These are phyloP conservation scores for Mortierella sp. DNA, from an alignment of 371 early-diverging fungal species.

Conservation along the genomic window DNA sequence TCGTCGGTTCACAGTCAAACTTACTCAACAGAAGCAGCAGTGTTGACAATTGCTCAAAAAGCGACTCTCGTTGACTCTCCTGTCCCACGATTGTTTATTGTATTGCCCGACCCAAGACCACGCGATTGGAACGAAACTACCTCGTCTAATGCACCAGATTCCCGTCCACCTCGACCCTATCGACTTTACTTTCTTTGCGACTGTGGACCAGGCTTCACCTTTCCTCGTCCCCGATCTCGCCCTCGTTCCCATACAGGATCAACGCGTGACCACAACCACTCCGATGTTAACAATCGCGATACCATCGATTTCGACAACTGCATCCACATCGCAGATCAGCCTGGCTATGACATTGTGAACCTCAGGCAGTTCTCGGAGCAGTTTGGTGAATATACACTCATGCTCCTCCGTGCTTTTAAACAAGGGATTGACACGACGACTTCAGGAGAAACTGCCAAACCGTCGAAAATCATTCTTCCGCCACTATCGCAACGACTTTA, in stretches of 20 bases:
- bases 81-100: slow-evolving; percentile 24
- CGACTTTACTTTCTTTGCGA: slow-evolving; percentile 37
- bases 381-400: slow-evolving; percentile 23
- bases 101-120: slow-evolving; percentile 32
- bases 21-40: neutral
- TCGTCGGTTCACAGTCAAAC: neutral
- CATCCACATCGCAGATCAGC: slow-evolving; percentile 36
- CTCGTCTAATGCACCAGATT: neutral
- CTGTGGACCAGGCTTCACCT: slow-evolving; percentile 24
- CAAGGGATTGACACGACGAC: slow-evolving; percentile 10
- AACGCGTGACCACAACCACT: neutral
- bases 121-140: slow-evolving; percentile 1
- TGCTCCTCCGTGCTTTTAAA: slow-evolving; percentile 15
- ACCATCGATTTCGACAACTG: slow-evolving; percentile 21
- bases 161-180: slow-evolving; percentile 2
- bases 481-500: slow-evolving; percentile 23
- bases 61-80: neutral
- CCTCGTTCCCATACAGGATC: neutral
- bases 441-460: neutral
- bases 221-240: slow-evolving; percentile 2
- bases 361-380: slow-evolving; percentile 21
- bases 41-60: neutral
- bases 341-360: slow-evolving; percentile 23
- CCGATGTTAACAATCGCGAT: neutral
- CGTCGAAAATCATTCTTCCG: slow-evolving; percentile 13